Conservation (phyloP, 257 asterid genomes). For the Perilla frutescens region DNA sequence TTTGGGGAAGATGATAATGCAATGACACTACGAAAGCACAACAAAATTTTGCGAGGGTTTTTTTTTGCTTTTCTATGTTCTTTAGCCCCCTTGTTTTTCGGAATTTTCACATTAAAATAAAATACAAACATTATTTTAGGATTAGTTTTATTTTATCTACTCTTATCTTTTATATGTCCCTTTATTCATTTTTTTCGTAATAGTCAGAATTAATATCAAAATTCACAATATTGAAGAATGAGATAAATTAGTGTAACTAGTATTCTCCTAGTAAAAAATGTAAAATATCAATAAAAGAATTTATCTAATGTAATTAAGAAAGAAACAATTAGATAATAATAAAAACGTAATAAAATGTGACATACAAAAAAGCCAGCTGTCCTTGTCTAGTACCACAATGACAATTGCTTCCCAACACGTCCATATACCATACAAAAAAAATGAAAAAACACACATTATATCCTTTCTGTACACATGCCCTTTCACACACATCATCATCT, state of each 20-base stretch:
- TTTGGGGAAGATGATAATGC: slow-evolving; percentile 39
- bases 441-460: slow-evolving; percentile 11
- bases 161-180: background rate
- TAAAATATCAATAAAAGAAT: no score
- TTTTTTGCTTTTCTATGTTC: background rate
- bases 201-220: background rate
- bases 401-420: slow-evolving; percentile 37
- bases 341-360: background rate
- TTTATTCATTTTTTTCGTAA: background rate
- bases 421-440: slow-evolving; percentile 23
- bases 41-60: slow-evolving; percentile 34
- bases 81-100: background rate
- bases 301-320: no score
- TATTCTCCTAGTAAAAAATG: no score
- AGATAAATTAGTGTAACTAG: background rate
- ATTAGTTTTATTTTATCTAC: background rate
- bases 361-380: slow-evolving; percentile 42
- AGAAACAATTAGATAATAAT: no score
- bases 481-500: slow-evolving; percentile 32
- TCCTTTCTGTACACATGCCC: slow-evolving; percentile 43
- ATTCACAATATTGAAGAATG: background rate
- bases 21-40: no score
- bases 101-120: background rate
- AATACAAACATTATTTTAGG: background rate
- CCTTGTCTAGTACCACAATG: slow-evolving; percentile 31